phyloP scores from a whole-genome alignment of 768 basidiomycete genomes.

The Cytidiella melzeri region DNA sequence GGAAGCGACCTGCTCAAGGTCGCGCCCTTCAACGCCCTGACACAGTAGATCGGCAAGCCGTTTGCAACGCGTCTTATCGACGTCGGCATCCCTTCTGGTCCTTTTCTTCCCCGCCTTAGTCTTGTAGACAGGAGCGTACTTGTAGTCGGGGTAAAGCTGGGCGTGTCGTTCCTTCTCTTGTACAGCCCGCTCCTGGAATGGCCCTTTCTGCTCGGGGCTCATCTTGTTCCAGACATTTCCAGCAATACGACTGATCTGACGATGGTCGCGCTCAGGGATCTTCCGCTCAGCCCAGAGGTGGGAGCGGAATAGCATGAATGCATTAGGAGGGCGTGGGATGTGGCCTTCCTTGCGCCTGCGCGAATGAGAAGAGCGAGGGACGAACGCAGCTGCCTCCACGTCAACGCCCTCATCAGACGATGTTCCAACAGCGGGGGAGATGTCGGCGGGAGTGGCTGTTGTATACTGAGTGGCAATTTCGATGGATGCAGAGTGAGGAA shows the following conservation, averaged over 20 bases:
- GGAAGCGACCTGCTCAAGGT: slow-evolving; percentile 17
- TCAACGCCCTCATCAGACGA: slow-evolving; percentile 2
- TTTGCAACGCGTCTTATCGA: slow-evolving; percentile 35
- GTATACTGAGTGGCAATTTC: background rate
- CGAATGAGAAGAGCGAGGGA: slow-evolving; percentile 32
- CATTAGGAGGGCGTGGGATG: slow-evolving; percentile 75
- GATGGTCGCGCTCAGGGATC: slow-evolving; percentile 59
- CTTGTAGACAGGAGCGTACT: slow-evolving; percentile 46
- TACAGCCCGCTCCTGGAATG: slow-evolving; percentile 43
- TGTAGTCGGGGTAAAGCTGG: slow-evolving; percentile 51
- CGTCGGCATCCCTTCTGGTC: slow-evolving; percentile 23
- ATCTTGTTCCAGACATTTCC: slow-evolving; percentile 65
- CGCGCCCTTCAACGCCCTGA: slow-evolving; percentile 29
- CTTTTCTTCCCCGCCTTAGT: slow-evolving; percentile 33
- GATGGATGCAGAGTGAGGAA: background rate
- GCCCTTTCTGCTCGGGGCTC: slow-evolving; percentile 36
- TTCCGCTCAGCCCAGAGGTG: slow-evolving; percentile 50
- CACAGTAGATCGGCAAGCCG: slow-evolving; percentile 31
- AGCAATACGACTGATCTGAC: slow-evolving; percentile 65
- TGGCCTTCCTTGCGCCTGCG: slow-evolving; percentile 40
- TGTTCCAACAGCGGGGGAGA: slow-evolving; percentile 2
- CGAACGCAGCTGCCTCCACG: slow-evolving; percentile 10
- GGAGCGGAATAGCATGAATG: slow-evolving; percentile 81
- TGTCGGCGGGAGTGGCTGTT: background rate
- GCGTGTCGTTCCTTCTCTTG: slow-evolving; percentile 43